phyloP scores from a whole-genome alignment of 2,329 filamentous ascomycete genomes.

The Exophiala sp. region DNA sequence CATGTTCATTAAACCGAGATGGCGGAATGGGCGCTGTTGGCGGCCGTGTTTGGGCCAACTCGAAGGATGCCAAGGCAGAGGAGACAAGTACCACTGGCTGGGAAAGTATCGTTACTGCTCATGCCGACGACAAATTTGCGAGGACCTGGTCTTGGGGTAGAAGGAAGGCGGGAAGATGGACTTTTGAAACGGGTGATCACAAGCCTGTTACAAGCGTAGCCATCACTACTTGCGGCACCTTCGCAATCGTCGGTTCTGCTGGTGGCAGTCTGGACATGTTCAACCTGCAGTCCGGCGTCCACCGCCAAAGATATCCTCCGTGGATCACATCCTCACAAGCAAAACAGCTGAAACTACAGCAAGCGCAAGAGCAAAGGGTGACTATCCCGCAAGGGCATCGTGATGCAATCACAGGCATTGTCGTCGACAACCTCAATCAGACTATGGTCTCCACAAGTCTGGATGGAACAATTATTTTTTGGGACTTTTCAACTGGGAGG shows the following conservation, averaged over 20 bases:
- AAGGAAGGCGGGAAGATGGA: constrained; percentile 89
- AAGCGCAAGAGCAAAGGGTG: constrained; percentile 43
- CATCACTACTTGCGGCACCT: constrained; percentile 88
- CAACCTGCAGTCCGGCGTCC: constrained; percentile 89
- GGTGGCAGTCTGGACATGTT: constrained; percentile 87
- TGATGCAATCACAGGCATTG: constrained; percentile 76
- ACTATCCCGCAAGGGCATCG: constrained; percentile 69
- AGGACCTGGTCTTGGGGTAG: constrained; percentile 98
- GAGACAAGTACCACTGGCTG: constrained; percentile 80
- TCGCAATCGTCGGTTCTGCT: constrained; percentile 82
- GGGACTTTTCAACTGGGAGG: constrained; percentile 85
- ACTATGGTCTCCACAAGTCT: constrained; percentile 79
- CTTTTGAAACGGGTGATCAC: constrained; percentile 76
- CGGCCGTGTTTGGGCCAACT: constrained; percentile 79
- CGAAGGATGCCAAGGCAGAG: constrained; percentile 62
- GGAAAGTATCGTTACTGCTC: constrained; percentile 95
- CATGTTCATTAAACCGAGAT: constrained; percentile 87
- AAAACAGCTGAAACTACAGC: constrained; percentile 67
- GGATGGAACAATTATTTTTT: constrained; percentile 95
- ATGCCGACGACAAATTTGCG: constrained; percentile 77
- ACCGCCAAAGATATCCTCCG: constrained; percentile 83
- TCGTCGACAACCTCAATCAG: constrained; percentile 86
- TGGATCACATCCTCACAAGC: constrained; percentile 73
- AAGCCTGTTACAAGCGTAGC: constrained; percentile 63
- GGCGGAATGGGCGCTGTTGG: constrained; percentile 85